Base-by-base conservation (phyloP, 129 eudicot genomes). In the Flaveria ramosissima region DNA sequence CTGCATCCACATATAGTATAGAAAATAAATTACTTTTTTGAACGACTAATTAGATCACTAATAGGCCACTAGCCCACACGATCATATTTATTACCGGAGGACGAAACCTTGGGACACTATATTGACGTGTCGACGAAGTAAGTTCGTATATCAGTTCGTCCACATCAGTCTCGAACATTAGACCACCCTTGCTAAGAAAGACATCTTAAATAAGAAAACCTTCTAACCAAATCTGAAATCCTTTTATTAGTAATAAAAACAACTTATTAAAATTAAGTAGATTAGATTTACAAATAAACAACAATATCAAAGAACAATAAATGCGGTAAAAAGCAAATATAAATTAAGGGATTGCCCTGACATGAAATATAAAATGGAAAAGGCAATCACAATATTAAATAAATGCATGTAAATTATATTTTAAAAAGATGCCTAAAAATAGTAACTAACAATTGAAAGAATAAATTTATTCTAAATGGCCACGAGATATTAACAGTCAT, bases 261-360 rank as follows among this genome's bases (percentile, higher is more conserved):
- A 60, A 24, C 39, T 3, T 4, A 9, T 8, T 24, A 23, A 24
- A 39, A 19, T 36, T 8, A 15, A 41, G 23, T 19, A 13, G 24
- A 41, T 39, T 21, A 41, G 15, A 26, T 26, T 47, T 47, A 17
- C 61, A 47, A 75, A 63, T 62, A 26, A 20, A 62, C 30, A 62
- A 36, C 48, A 61, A 24, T 62, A 26, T 46, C 46, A 19, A 74
- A 7, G 14, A 47, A 62, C n/a, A 47, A n/a, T 27, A 75, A 75
- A 71, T 30, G 50, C 65, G 32, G 36, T 2, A 23, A 72, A 70
- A 72, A 30, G 27, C 17, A 53, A 30, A 52, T 3, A 52, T 6
- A 52, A 26, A 30, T 10, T n/a, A 12, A n/a, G 50, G 13, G 50
- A 14, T 70, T 70, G n/a, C 16, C 76, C 30, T 14, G 30, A 9